Evolutionary conservation across 202 grass and related monocot genomes (phyloP).

Genomic region (Dendrocalamus latiflorus): DNA sequence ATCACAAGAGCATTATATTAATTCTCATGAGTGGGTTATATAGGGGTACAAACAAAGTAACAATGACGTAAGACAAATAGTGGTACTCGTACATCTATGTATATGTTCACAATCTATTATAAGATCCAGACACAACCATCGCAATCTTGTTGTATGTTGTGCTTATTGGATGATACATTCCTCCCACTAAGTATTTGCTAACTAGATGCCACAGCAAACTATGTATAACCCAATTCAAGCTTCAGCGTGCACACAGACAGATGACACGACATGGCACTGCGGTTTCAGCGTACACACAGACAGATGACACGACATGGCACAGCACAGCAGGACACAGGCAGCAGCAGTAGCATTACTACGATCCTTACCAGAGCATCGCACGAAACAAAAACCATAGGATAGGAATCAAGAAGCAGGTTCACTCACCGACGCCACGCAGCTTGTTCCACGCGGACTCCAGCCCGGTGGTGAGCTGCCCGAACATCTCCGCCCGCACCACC

Average conservation of each 20-base stretch:
- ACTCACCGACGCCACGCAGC: conserved; percentile 76
- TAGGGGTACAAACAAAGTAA: background rate
- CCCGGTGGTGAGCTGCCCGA: conserved; percentile 88
- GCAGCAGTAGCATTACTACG: background rate
- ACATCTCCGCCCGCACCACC: conserved; percentile 91
- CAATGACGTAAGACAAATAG: background rate
- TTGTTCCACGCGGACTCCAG: conserved; percentile 98
- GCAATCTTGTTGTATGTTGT: background rate
- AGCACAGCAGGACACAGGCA: background rate
- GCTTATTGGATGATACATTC: background rate
- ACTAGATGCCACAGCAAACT: too few species aligned
- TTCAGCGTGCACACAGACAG: too few species aligned
- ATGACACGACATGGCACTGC: too few species aligned
- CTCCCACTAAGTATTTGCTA: too few species aligned
- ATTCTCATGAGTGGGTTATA: background rate
- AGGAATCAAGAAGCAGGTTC: background rate
- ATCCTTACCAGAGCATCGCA: too few species aligned
- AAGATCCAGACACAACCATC: background rate
- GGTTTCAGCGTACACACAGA: too few species aligned
- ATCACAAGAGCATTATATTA: conserved; percentile 23
- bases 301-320: too few species aligned
- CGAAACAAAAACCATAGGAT: too few species aligned
- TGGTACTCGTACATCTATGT: background rate
- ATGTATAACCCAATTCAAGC: background rate
- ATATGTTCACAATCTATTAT: background rate